Evolutionary conservation across 2,329 filamentous ascomycete genomes (phyloP).

Genomic region (Blastomyces parvus): DNA sequence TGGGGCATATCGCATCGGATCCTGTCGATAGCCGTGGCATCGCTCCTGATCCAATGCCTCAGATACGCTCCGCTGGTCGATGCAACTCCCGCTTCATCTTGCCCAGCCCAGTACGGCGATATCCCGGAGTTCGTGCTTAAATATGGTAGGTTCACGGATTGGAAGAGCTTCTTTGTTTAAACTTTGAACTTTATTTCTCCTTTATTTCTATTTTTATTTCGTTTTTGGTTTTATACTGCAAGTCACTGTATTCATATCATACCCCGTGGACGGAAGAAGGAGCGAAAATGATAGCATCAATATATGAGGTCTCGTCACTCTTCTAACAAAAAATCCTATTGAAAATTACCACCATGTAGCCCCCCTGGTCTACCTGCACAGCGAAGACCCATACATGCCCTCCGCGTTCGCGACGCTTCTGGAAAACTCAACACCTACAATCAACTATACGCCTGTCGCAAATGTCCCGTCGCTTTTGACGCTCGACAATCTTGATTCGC

Average conservation of each 20-base stretch:
- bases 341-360: conserved; percentile 27
- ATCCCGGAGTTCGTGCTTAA: conserved; percentile 38
- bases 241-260: not conserved
- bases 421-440: conserved; percentile 37
- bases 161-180: not conserved
- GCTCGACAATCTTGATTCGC: conserved; percentile 40
- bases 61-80: not conserved
- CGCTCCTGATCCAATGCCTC: not conserved
- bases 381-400: conserved; percentile 41
- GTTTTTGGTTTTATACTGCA: not conserved
- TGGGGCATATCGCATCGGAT: not conserved
- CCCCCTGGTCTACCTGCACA: conserved; percentile 44
- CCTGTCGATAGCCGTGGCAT: not conserved
- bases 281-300: not conserved
- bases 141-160: conserved; percentile 31
- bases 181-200: not conserved
- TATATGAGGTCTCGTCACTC: not conserved
- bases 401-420: conserved; percentile 42
- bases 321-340: not conserved
- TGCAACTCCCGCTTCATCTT: not conserved
- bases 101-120: not conserved
- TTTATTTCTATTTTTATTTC: not conserved
- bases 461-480: conserved; percentile 34
- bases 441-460: conserved; percentile 35
- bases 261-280: too few species aligned